A percentile compares a stretch with the other conserved stretches of the same genome.
These are phyloP conservation scores for Colletotrichum brevisporum DNA, from an alignment of 2,329 filamentous ascomycete genomes.

Conservation along the genomic window DNA sequence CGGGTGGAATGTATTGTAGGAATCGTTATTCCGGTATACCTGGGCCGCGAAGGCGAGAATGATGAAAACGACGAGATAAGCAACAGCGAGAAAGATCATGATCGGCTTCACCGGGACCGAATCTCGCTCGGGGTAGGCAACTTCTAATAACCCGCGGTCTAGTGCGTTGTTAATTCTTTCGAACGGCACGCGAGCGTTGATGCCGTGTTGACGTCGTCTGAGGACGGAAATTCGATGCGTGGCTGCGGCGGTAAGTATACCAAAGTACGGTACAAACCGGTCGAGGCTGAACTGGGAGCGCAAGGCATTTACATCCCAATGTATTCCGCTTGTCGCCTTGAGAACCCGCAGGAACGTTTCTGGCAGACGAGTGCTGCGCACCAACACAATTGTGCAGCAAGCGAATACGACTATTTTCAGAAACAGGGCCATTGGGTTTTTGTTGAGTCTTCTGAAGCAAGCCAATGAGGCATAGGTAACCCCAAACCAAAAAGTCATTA, in stretches of 20 bases:
- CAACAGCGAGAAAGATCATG: conserved; percentile 30
- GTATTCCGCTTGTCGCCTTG: conserved; percentile 55
- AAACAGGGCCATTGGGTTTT: conserved; percentile 56
- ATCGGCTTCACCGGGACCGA: conserved; percentile 38
- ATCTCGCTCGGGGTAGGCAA: conserved; percentile 34
- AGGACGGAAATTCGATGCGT: conserved; percentile 48
- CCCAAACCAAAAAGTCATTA: conserved; percentile 74
- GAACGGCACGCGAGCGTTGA: conserved; percentile 26
- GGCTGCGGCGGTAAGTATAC: conserved; percentile 65
- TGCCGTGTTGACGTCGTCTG: conserved; percentile 26
- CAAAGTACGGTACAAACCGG: conserved; percentile 68
- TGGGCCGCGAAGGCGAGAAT: conserved; percentile 33
- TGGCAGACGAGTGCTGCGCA: conserved; percentile 28
- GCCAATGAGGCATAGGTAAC: conserved; percentile 68
- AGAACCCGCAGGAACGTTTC: conserved; percentile 32
- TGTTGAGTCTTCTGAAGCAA: conserved; percentile 57
- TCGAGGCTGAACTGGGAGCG: conserved; percentile 67
- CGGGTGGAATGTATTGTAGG: conserved; percentile 39
- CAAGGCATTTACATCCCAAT: conserved; percentile 64
- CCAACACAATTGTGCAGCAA: conserved; percentile 44
- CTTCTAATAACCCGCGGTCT: conserved; percentile 31
- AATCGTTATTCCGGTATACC: conserved; percentile 19
- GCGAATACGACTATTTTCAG: conserved; percentile 63
- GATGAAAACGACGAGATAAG: conserved; percentile 30
- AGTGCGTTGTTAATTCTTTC: conserved; percentile 27